Evolutionary conservation across 495 filamentous ascomycete species (phyloP), one percentile per base, ranked within the genome.

Genomic region (Niebla homalea): DNA sequence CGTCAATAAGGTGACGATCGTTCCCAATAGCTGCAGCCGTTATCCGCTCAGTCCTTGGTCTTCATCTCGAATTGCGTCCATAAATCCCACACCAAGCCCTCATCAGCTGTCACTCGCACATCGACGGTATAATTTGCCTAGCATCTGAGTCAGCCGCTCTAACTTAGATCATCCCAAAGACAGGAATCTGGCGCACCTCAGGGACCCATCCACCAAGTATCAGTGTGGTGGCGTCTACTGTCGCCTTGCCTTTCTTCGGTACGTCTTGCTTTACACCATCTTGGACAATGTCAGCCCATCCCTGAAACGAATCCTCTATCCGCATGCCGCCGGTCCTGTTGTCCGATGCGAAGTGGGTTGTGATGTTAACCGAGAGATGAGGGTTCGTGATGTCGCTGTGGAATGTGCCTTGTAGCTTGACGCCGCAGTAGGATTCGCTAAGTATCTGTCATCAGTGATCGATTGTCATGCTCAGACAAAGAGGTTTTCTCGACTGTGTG

Each of bases 341-440:
- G 36, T 51, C 42, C n/a, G 36, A 14, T n/a, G n/a, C n/a, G 39
- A 54, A 44, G 25, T 51, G 48, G 14, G 48, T 43, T 1, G 36
- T 44, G 8, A 51, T 36, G 4, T 51, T 54, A 23, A 54, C 43
- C 1, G 52, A 54, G 12, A 54, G 23, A 18, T 54, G 52, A 4
- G 52, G 14, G 14, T 26, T 52, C 15, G 48, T 51, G 39, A 54
- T 21, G 26, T 20, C 21, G 12, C 37, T 36, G 14, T 16, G 36
- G 18, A 54, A 54, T 11, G 11, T 29, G 25, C 52, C 52, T 19
- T 32, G 40, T n/a, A 51, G 22, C n/a, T 38, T 43, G 52, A 54
- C 40, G 6, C 37, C 36, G 48, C 52, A 54, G 26, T 54, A 54
- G 25, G 48, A 51, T 43, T 54, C 52, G 18, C 52, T 54, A 19